Evolutionary conservation across 1,284 basidiomycete genomes (phyloP).

Genomic region (Boletus subluridellus): DNA sequence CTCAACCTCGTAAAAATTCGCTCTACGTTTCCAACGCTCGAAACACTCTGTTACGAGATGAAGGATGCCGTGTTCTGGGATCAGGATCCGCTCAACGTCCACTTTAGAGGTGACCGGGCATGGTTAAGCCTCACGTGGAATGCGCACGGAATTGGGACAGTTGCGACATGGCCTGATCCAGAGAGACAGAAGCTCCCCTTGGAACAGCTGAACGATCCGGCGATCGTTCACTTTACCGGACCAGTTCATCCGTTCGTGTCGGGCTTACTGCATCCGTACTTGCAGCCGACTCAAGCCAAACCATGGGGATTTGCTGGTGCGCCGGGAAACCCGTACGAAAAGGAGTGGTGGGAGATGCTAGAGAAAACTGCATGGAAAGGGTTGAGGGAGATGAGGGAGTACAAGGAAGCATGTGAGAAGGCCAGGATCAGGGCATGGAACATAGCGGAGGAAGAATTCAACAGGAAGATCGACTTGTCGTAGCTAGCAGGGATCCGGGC

Average conservation of each 20-base stretch:
- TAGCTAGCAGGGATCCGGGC: background rate
- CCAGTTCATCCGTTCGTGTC: background rate
- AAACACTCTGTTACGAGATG: background rate
- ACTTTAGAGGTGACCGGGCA: background rate
- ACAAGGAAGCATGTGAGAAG: background rate
- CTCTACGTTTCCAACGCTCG: background rate
- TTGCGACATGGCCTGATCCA: background rate
- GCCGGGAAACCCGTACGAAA: background rate
- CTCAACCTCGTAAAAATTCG: background rate
- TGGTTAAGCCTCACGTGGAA: background rate
- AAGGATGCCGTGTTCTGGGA: background rate
- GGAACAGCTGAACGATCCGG: background rate
- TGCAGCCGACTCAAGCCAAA: background rate
- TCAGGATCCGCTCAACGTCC: background rate
- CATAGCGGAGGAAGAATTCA: background rate
- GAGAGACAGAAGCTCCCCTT: background rate
- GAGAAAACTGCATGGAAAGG: background rate
- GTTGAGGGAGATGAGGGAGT: background rate
- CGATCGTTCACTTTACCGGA: background rate
- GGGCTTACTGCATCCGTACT: background rate
- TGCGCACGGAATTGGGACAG: background rate
- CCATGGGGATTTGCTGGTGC: background rate
- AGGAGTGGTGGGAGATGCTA: background rate
- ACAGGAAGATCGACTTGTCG: background rate
- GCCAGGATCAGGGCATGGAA: background rate